Percentiles rank a stretch among this genome's conserved stretches.
Evolutionary conservation across 805 yeast genomes (phyloP).

Genomic region (Candida methanosorbosa): DNA sequence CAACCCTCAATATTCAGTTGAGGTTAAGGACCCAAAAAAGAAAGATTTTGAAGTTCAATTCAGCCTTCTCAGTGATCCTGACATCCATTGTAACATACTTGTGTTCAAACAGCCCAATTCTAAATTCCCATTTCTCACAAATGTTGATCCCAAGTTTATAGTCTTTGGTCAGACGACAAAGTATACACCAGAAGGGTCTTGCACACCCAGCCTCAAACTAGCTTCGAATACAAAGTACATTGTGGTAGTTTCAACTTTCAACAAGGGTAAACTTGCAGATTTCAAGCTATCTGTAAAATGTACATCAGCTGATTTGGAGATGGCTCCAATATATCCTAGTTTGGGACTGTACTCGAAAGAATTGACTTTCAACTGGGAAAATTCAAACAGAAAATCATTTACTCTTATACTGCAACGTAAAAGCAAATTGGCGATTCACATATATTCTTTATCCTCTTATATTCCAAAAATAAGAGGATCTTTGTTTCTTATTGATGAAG

Average conservation of each 20-base stretch:
- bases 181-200: slow-evolving; percentile 21
- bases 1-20: slow-evolving; percentile 46
- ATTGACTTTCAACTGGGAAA: background rate
- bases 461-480: background rate
- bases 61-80: slow-evolving; percentile 15
- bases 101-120: slow-evolving; percentile 30
- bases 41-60: slow-evolving; percentile 3
- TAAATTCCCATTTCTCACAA: slow-evolving; percentile 16
- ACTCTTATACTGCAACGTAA: background rate
- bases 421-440: background rate
- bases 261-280: slow-evolving; percentile 16
- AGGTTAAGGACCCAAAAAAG: slow-evolving; percentile 13
- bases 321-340: slow-evolving; percentile 2
- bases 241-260: slow-evolving; percentile 38
- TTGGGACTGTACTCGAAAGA: slow-evolving; percentile 7
- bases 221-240: slow-evolving; percentile 31
- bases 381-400: background rate
- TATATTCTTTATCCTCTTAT: background rate
- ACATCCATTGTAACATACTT: slow-evolving; percentile 30
- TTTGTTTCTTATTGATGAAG: background rate
- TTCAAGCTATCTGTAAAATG: slow-evolving; percentile 22
- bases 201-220: slow-evolving; percentile 14
- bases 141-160: slow-evolving; percentile 23
- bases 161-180: slow-evolving; percentile 19
- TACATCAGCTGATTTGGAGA: background rate